Base-by-base conservation (phyloP, 1,284 basidiomycete species). In the Pseudozyma tsukubaensis region DNA sequence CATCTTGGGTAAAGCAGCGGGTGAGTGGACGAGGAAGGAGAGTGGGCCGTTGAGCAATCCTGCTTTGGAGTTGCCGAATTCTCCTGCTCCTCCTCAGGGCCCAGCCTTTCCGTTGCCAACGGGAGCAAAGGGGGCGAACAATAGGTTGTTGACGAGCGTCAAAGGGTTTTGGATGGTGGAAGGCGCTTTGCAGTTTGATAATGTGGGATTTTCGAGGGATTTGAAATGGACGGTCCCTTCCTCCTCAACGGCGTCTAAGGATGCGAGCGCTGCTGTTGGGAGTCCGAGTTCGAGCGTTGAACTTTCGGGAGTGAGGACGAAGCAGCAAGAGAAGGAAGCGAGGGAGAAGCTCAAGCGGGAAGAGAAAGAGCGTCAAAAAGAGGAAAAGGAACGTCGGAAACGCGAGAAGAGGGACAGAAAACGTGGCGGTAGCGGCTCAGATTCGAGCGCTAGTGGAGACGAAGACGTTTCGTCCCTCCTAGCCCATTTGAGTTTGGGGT, bases 201-300 rank as follows among this genome's bases (percentile, higher is more conserved):
- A 84, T 39, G 72, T 84, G 11, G 77, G 79, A 21, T 84, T 84
- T 54, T 79, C 78, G 2, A 72, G 76, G 35, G 79, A 82, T 45
- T 56, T 72, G n/a, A 61, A 59, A 42, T 84, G 82, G 82, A 71
- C 61, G n/a, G 71, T 57, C 13, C 66, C 67, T 4, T 48, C 35
- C 37, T 54, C 63, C 29, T 36, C 59, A 9, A 53, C 52, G 13
- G 59, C 56, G 21, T 53, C 61, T 4, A 45, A 35, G 19, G 52
- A 8, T 12, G 51, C 34, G 3, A 51, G 39, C 13, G 55, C 19
- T 4, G 19, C 19, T 40, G 52, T 29, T n/a, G 60, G 50, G 49
- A 40, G 24, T 29, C 24, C 50, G 51, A 53, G 50, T 47, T 58
- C 40, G 39, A 55, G 48, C 21, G 39, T 43, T 42, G 63, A 60